Evolutionary conservation across 768 basidiomycete genomes (phyloP), one percentile per base, ranked within the genome.

Genomic region (Pluteus cervinus): DNA sequence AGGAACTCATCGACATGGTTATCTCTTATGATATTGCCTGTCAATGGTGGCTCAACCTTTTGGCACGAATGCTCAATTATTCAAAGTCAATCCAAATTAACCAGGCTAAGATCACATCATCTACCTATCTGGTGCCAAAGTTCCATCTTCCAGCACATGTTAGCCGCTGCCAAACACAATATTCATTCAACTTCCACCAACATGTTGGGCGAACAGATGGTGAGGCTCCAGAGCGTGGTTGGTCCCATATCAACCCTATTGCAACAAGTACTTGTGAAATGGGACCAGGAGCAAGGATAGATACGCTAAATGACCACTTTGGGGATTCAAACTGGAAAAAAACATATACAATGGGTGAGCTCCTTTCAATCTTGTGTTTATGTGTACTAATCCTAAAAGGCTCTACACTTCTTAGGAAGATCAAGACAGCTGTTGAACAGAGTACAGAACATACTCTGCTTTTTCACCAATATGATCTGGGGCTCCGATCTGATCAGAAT

Each of bases 161-260:
- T 4, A 26, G 15, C 11, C 12, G 24, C 3, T 36, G 35, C 16
- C 35, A 14, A 4, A 23, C 21, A 11, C 7, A 15, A 40, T 16
- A 41, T 33, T 54, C 52, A 0, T 51, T 62, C 40, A 51, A 57
- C 21, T 43, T 42, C 29, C 48, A 41, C 11, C 44, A 37, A n/a
- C 33, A 51, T 16, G 64, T 65, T 23, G 68, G 63, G 8, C 60
- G 65, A n/a, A n/a, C n/a, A n/a, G n/a, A n/a, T n/a, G n/a, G n/a
- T n/a, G n/a, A n/a, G n/a, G n/a, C n/a, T n/a, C 43, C 51, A 0
- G 50, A 58, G 24, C 60, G 65, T 12, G 63, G 64, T 0, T 60
- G 53, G 49, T 33, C 50, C 0, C 54, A 45, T 1, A 41, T 56
- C 3, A 66, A 69, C 38, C 42, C 46, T 0, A 37, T 55, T 0